Evolutionary conservation across 345 rosid species (phyloP).

Genomic region (Erodium maritimum): DNA sequence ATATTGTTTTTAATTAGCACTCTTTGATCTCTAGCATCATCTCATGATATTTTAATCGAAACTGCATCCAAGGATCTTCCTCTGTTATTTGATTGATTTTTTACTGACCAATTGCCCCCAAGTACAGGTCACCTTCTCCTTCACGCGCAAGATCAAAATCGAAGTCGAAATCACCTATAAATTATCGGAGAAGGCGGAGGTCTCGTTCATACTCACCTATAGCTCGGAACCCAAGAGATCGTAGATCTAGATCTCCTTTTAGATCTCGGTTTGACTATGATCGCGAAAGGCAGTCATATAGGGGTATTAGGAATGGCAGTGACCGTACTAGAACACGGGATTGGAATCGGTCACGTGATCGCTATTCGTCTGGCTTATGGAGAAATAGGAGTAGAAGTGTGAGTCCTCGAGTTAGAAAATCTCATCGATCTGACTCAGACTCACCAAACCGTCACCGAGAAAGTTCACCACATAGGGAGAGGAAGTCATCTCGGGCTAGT

Average conservation of each 20-base stretch:
- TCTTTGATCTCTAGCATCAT: no score
- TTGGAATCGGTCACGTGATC: slow-evolving; percentile 42
- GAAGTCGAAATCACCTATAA: slow-evolving; percentile 65
- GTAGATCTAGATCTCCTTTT: slow-evolving; percentile 62
- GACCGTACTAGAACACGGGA: slow-evolving; percentile 41
- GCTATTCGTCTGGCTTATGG: slow-evolving; percentile 42
- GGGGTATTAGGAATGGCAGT: slow-evolving; percentile 41
- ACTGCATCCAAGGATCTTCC: neutral
- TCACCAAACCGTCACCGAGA: slow-evolving; percentile 41
- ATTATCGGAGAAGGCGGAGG: slow-evolving; percentile 44
- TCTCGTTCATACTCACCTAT: slow-evolving; percentile 69
- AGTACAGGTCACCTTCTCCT: slow-evolving; percentile 57
- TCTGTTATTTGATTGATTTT: neutral
- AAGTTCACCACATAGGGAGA: slow-evolving; percentile 41
- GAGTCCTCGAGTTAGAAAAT: slow-evolving; percentile 55
- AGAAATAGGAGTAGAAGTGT: slow-evolving; percentile 65
- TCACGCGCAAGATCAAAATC: slow-evolving; percentile 63
- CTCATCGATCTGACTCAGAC: slow-evolving; percentile 34
- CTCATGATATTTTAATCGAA: no score
- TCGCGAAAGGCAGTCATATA: slow-evolving; percentile 38
- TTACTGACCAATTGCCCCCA: neutral
- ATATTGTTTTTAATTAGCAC: no score
- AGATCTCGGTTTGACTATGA: slow-evolving; percentile 54
- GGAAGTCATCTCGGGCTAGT: slow-evolving; percentile 6
- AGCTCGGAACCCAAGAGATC: slow-evolving; percentile 38